A percentile compares a stretch with the other conserved stretches of the same genome.
Evolutionary conservation across 352 stramenopile species (phyloP).

Genomic region (Phytophthora uliginosa): DNA sequence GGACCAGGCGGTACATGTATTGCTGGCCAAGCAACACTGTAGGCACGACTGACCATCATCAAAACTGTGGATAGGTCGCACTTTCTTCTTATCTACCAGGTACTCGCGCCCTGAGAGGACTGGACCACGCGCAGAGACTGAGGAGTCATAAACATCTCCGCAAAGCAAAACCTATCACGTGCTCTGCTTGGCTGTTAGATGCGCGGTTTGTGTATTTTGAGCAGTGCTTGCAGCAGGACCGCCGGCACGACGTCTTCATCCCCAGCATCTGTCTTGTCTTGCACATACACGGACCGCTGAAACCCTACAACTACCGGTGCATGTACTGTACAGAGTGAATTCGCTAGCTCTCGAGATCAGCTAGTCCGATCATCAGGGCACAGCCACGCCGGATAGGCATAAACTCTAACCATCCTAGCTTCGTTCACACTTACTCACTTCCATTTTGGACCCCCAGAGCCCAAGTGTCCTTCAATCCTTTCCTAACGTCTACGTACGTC

Average conservation of each 20-base stretch:
- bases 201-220: no score
- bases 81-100: background rate
- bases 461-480: constrained; percentile 2
- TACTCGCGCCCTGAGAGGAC: no score
- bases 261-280: background rate
- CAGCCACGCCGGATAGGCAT: background rate
- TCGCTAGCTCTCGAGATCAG: background rate
- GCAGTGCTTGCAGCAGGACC: background rate
- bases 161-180: no score
- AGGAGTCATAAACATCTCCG: no score
- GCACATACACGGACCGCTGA: background rate
- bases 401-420: background rate
- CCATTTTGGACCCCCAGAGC: constrained; percentile 12
- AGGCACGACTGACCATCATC: constrained; percentile 1
- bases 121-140: no score
- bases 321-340: background rate
- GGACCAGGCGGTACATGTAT: background rate
- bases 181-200: no score
- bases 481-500: background rate
- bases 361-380: background rate
- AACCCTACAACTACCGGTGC: no score
- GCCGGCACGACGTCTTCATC: background rate
- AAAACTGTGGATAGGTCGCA: background rate
- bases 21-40: background rate
- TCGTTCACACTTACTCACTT: constrained; percentile 27